Base-by-base conservation (phyloP, 2,329 filamentous ascomycete species). In the Corinectria fuckeliana region DNA sequence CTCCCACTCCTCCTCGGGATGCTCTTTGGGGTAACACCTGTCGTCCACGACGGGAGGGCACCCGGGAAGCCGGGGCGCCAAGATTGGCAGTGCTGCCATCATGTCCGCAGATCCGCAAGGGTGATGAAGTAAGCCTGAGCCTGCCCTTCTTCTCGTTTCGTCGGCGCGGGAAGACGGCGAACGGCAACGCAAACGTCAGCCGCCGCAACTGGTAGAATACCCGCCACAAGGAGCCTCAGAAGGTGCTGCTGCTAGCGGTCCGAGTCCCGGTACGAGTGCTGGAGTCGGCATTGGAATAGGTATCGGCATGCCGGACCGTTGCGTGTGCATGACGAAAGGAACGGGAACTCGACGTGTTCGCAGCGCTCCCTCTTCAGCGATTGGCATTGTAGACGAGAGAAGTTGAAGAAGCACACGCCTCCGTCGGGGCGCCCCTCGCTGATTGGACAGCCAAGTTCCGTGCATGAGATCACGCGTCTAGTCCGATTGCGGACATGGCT, bases 1-100 rank as follows among this genome's bases (percentile, higher is more conserved):
- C 58, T 72, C 69, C 75, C 75, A 77, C 54, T 77, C 75, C 16
- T 68, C 63, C 50, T 76, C 74, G 4, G 69, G 71, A 45, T 77
- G 75, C 56, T 77, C 75, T 56, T 74, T 76, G 39, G 71, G 66
- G 51, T 68, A 67, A 21, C 66, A 64, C 60, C 58, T 67, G 32
- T 73, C 71, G 47, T 69, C 65, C 20, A 60, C 51, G 28, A 56
- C 56, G 18, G 66, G 71, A 30, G 63, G 52, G 26, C 69, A 67
- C 45, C 73, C 73, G 23, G 72, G 69, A 50, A 71, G 68, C 54
- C 75, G 72, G 52, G 75, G 75, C 30, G 74, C 75, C 63, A 77
- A 54, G 21, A 65, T 57, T 55, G 75, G 74, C 61, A 75, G 58
- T 60, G 58, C 63, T 16, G 71, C 54, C 61, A 72, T 72, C 55